Evolutionary conservation across 2,329 filamentous ascomycete species (phyloP).

Genomic region (Fusarium sp.): DNA sequence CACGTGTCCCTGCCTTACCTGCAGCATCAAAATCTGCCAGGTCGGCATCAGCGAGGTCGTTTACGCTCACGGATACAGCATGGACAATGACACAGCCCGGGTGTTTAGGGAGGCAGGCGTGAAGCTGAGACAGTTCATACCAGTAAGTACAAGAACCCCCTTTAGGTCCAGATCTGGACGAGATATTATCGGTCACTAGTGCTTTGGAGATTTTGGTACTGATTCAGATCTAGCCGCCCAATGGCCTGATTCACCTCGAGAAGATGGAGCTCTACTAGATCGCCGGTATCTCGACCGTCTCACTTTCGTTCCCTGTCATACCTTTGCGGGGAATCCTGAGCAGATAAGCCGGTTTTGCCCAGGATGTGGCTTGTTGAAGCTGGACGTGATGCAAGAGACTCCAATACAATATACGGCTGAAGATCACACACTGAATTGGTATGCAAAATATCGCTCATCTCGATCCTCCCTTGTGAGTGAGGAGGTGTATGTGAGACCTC

Average conservation of each 20-base stretch:
- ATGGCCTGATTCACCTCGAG: constrained; percentile 75
- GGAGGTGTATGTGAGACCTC: constrained; percentile 33
- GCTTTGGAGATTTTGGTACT: constrained; percentile 33
- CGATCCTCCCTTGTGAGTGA: constrained; percentile 35
- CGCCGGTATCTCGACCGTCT: constrained; percentile 21
- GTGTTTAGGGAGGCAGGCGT: constrained; percentile 90
- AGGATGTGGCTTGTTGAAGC: constrained; percentile 38
- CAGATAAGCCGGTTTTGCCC: constrained; percentile 18
- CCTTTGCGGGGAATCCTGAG: constrained; percentile 32
- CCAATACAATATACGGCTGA: constrained; percentile 3
- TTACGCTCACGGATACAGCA: constrained; percentile 93
- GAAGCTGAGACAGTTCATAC: constrained; percentile 87
- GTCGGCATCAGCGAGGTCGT: constrained; percentile 97
- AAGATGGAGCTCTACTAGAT: constrained; percentile 61
- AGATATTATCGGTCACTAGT: constrained; percentile 13
- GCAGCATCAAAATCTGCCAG: constrained; percentile 98
- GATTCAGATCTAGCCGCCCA: constrained; percentile 66
- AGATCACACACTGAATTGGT: constrained; percentile 17
- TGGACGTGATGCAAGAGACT: constrained; percentile 24
- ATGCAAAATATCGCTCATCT: constrained; percentile 37
- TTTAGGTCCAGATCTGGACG: constrained; percentile 22
- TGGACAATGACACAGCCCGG: constrained; percentile 87
- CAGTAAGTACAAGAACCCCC: constrained; percentile 68
- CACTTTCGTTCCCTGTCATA: constrained; percentile 20
- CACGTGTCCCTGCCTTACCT: constrained; percentile 96